Conservation (phyloP, 495 filamentous ascomycete species). For the Schizothecium vesticola region DNA sequence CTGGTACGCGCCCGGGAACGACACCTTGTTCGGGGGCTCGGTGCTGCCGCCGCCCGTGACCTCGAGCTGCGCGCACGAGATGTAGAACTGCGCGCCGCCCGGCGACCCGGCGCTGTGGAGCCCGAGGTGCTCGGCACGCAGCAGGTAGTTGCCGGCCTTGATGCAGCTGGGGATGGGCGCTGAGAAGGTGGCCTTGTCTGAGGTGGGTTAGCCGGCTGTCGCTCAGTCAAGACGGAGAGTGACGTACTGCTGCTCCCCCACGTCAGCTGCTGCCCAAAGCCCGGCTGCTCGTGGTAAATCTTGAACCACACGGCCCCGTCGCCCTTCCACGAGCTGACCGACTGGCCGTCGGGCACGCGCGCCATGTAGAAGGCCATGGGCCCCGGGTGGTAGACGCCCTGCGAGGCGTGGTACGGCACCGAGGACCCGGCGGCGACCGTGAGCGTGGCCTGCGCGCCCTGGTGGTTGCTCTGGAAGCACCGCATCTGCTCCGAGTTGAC, state of each 20-base stretch:
- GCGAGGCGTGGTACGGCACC: slow-evolving; percentile 39
- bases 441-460: slow-evolving; percentile 28
- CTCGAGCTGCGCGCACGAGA: slow-evolving; percentile 38
- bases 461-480: slow-evolving; percentile 36
- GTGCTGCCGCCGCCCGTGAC: slow-evolving; percentile 38
- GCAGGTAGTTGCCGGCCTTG: slow-evolving; percentile 50
- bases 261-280: slow-evolving; percentile 31
- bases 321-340: slow-evolving; percentile 40
- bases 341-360: slow-evolving; percentile 39
- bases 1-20: slow-evolving; percentile 39
- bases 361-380: slow-evolving; percentile 44
- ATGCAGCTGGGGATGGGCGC: slow-evolving; percentile 45
- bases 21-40: slow-evolving; percentile 29
- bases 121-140: slow-evolving; percentile 55
- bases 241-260: slow-evolving; percentile 36
- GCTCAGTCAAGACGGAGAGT: not conserved
- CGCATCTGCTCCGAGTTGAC: slow-evolving; percentile 43
- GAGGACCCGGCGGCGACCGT: slow-evolving; percentile 38
- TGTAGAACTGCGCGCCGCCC: slow-evolving; percentile 50
- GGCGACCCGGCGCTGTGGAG: slow-evolving; percentile 40
- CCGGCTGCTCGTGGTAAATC: slow-evolving; percentile 45
- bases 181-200: slow-evolving; percentile 31
- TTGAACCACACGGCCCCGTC: slow-evolving; percentile 51
- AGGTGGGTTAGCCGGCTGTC: not conserved
- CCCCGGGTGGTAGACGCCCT: slow-evolving; percentile 41